Conservation (phyloP, 352 stramenopile genomes). For the Phytophthora megakarya region DNA sequence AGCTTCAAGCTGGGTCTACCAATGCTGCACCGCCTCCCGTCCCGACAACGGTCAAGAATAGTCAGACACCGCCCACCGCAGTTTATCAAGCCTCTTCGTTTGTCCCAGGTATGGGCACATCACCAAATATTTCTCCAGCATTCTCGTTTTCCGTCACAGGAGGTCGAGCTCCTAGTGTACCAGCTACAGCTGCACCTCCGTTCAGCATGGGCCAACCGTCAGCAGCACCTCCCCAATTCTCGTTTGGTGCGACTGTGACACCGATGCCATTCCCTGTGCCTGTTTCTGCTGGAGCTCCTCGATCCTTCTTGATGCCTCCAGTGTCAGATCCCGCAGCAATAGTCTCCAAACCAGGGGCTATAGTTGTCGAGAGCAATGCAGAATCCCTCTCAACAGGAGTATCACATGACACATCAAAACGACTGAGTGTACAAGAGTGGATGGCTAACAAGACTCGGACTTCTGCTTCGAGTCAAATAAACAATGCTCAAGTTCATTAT, state of each 20-base stretch:
- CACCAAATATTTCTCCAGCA: slow-evolving; percentile 3
- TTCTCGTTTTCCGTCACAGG: slow-evolving; percentile 27
- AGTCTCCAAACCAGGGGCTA: slow-evolving; percentile 21
- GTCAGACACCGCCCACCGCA: slow-evolving; percentile 2
- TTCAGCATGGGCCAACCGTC: slow-evolving; percentile 6
- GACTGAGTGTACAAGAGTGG: slow-evolving; percentile 77
- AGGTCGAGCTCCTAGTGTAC: neutral
- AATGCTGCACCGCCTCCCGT: slow-evolving; percentile 3
- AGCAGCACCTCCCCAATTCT: slow-evolving; percentile 19
- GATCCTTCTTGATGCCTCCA: slow-evolving; percentile 15
- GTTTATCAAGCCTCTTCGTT: slow-evolving; percentile 9
- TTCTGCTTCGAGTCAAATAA: slow-evolving; percentile 36
- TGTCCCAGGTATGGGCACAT: neutral
- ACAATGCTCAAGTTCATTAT: slow-evolving; percentile 22
- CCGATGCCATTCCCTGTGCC: slow-evolving; percentile 11
- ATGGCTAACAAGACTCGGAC: slow-evolving; percentile 63
- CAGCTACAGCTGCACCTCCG: neutral
- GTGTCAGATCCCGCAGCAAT: slow-evolving; percentile 10
- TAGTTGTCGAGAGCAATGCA: slow-evolving; percentile 47
- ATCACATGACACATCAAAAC: slow-evolving; percentile 68
- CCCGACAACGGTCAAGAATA: slow-evolving; percentile 1
- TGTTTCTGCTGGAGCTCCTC: neutral
- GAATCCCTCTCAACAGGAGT: slow-evolving; percentile 62
- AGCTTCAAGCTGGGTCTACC: slow-evolving; percentile 47
- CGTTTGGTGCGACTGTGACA: slow-evolving; percentile 24